Conservation (phyloP, 192 early-diverging fungal species). For the Piromyces finnis region DNA sequence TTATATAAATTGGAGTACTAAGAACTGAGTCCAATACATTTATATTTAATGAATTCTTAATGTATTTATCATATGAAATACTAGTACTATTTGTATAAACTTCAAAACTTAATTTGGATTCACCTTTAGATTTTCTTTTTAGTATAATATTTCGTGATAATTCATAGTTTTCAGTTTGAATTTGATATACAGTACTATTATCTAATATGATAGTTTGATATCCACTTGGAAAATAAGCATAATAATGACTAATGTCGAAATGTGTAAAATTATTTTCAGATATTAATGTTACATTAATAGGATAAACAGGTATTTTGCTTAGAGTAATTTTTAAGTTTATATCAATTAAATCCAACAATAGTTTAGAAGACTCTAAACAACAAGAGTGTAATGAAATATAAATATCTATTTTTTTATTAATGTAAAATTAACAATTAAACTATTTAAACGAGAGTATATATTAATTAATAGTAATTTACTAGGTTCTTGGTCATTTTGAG, state of each 20-base stretch:
- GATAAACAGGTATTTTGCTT: background rate
- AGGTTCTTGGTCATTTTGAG: background rate
- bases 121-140: background rate
- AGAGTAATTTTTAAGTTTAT: background rate
- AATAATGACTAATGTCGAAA: background rate
- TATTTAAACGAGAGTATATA: too few species aligned
- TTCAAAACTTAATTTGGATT: background rate
- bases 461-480: background rate
- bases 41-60: background rate
- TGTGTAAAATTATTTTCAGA: background rate
- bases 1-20: background rate
- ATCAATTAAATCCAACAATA: background rate
- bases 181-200: background rate
- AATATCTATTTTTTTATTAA: too few species aligned
- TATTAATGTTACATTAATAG: background rate
- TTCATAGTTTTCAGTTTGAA: background rate
- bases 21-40: background rate
- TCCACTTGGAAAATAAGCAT: background rate
- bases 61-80: background rate
- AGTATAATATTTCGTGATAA: background rate
- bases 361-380: background rate
- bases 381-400: background rate
- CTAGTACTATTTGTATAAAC: background rate
- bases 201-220: background rate
- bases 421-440: too few species aligned